Evolutionary conservation across 2,329 filamentous ascomycete species (phyloP).

Genomic region (Exophiala bonariae): DNA sequence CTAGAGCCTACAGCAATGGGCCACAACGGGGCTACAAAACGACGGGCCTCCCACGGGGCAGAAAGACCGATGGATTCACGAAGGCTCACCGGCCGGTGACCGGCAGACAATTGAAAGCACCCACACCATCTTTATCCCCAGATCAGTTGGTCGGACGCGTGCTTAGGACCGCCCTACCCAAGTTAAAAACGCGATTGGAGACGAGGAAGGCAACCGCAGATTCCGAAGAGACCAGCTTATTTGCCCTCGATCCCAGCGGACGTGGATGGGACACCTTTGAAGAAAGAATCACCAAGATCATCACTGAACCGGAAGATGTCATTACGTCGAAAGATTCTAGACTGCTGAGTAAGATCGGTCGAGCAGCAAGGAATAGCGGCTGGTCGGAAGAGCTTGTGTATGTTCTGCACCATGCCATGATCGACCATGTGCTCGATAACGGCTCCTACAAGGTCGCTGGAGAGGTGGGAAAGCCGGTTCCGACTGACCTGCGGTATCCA

Average conservation of each 20-base stretch:
- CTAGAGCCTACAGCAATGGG: constrained; percentile 10
- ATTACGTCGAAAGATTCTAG: constrained; percentile 6
- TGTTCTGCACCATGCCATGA: constrained; percentile 24
- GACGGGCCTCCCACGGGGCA: too few species aligned
- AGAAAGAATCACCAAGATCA: constrained; percentile 4
- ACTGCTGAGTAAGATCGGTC: constrained; percentile 13
- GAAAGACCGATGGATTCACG: too few species aligned
- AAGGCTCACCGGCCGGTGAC: too few species aligned
- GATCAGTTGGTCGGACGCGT: constrained; percentile 6
- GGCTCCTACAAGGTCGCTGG: constrained; percentile 6
- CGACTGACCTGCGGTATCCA: constrained; percentile 66
- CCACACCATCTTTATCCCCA: background rate
- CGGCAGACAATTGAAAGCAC: too few species aligned
- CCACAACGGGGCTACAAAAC: constrained; percentile 33
- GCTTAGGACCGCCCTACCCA: constrained; percentile 3
- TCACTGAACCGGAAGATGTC: constrained; percentile 1
- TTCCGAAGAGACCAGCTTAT: constrained; percentile 12
- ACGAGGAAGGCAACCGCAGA: constrained; percentile 12
- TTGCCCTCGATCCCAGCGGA: constrained; percentile 18
- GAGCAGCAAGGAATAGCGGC: background rate
- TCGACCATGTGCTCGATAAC: constrained; percentile 21
- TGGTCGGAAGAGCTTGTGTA: constrained; percentile 16
- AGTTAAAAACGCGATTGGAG: constrained; percentile 11
- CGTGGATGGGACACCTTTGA: constrained; percentile 14
- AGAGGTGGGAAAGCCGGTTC: background rate